A percentile compares a stretch with the other conserved stretches of the same genome.
These are phyloP conservation scores for Phytophthora lateralis DNA, from an alignment of 352 stramenopile genomes.

Conservation along the genomic window DNA sequence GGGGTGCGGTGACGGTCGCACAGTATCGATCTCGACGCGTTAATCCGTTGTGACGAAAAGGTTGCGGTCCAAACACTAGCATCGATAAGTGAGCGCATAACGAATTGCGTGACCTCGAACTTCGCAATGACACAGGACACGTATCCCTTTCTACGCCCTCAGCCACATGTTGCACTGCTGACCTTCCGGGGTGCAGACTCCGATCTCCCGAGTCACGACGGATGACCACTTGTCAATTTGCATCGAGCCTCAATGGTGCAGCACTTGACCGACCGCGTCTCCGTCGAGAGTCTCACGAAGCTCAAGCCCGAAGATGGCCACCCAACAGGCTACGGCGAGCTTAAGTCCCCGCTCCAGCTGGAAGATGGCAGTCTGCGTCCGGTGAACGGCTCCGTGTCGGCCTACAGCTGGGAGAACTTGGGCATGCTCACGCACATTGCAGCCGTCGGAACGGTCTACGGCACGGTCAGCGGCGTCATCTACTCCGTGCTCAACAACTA, in stretches of 20 bases:
- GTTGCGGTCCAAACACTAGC: not conserved
- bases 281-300: slow-evolving; percentile 12
- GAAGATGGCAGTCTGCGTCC: slow-evolving; percentile 14
- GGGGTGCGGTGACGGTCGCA: not conserved
- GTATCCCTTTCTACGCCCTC: slow-evolving; percentile 1
- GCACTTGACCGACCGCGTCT: slow-evolving; percentile 16
- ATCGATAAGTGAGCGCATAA: slow-evolving; percentile 1
- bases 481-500: slow-evolving; percentile 58
- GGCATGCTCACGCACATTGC: slow-evolving; percentile 44
- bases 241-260: slow-evolving; percentile 12
- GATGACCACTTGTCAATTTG: slow-evolving; percentile 8
- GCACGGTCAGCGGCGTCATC: slow-evolving; percentile 29
- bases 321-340: slow-evolving; percentile 3
- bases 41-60: not conserved
- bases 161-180: not conserved
- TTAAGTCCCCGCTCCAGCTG: slow-evolving; percentile 10
- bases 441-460: slow-evolving; percentile 39
- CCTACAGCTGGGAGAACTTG: slow-evolving; percentile 28
- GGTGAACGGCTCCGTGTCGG: slow-evolving; percentile 13
- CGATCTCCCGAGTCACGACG: not conserved
- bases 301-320: not conserved
- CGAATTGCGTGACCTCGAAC: not conserved
- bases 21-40: not conserved
- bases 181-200: not conserved
- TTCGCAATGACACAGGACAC: not conserved